A percentile compares a stretch with the other conserved stretches of the same genome.
Evolutionary conservation across 805 yeast species (phyloP).

Genomic region (Pichia occidentalis): DNA sequence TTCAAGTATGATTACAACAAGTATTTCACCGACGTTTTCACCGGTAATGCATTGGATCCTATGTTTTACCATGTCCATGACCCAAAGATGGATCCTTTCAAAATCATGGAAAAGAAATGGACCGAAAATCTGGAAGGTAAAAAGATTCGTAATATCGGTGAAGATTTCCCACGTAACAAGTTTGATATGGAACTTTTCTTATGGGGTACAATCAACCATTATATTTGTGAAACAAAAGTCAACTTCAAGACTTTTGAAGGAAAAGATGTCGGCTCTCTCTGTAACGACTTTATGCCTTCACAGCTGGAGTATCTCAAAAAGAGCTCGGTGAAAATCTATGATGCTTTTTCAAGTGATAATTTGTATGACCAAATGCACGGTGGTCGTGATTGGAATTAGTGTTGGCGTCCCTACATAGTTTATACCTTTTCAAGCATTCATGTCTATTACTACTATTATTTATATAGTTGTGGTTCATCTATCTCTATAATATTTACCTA

Average conservation of each 20-base stretch:
- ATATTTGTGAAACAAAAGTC: slow-evolving; percentile 27
- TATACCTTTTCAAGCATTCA: too few species aligned
- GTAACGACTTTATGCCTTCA: slow-evolving; percentile 25
- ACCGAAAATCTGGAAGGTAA: slow-evolving; percentile 27
- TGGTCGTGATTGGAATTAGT: slow-evolving; percentile 10
- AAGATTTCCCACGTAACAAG: slow-evolving; percentile 28
- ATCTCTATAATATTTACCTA: too few species aligned
- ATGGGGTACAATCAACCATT: slow-evolving; percentile 30
- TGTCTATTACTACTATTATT: too few species aligned
- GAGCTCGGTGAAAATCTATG: slow-evolving; percentile 21
- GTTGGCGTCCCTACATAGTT: too few species aligned
- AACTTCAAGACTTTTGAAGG: slow-evolving; percentile 21
- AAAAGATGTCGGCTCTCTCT: slow-evolving; percentile 19
- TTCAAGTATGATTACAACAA: slow-evolving; percentile 26
- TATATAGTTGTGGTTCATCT: too few species aligned
- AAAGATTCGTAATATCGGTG: slow-evolving; percentile 30
- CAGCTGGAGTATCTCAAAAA: slow-evolving; percentile 22
- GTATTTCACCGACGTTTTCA: slow-evolving; percentile 23
- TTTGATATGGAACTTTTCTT: slow-evolving; percentile 30
- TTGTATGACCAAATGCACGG: slow-evolving; percentile 14
- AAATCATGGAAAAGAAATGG: slow-evolving; percentile 24
- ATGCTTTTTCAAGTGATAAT: slow-evolving; percentile 12
- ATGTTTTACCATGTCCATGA: slow-evolving; percentile 44
- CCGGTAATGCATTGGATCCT: slow-evolving; percentile 25
- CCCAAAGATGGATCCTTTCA: slow-evolving; percentile 51